Base-by-base conservation (phyloP, 345 rosid genomes). In the Linum trigynum region DNA sequence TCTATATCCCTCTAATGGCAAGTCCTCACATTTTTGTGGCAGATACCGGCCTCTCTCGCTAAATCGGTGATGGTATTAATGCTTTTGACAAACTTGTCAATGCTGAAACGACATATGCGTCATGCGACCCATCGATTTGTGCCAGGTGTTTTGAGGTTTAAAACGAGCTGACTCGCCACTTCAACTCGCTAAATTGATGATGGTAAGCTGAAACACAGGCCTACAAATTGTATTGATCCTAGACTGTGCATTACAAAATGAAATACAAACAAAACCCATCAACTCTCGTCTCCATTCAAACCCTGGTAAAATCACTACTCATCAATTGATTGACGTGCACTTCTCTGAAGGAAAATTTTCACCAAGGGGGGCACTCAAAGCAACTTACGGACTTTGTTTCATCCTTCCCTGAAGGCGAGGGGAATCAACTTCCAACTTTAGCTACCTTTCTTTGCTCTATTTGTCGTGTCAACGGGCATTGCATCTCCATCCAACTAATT, bases 401-500 rank as follows among this genome's bases (percentile, higher is more conserved):
- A 48, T 48, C 53, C 2, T 48, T 48, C 53, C 53, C 16, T 57
- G 5, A n/a, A 57, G 60, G 32, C 0, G 32, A 23, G n/a, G 38
- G 16, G 7, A 5, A 16, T 89, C 78, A 83, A 70, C 69, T 81
- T 45, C 77, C 87, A 5, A 82, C 89, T 70, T 90, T 88, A 9
- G 98, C 98, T 39, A 92, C 97, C 79, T 92, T 92, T 71, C 96
- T 83, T 57, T 62, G 80, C 87, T 90, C 96, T 0, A 78, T 83
- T 79, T 92, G 98, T 39, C 97, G 86, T 0, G 97, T 88, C 81
- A 84, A 61, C 2, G 96, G 96, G 67, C 98, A 90, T 65, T 88
- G 97, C 98, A 92, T 86, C 81, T 92, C 92, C 0, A 95, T 90
- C 97, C 98, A 92, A 69, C 95, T 92, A 67, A 88, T 69, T 0